Evolutionary conservation across 495 filamentous ascomycete species (phyloP).

Genomic region (Bacidia rubella): DNA sequence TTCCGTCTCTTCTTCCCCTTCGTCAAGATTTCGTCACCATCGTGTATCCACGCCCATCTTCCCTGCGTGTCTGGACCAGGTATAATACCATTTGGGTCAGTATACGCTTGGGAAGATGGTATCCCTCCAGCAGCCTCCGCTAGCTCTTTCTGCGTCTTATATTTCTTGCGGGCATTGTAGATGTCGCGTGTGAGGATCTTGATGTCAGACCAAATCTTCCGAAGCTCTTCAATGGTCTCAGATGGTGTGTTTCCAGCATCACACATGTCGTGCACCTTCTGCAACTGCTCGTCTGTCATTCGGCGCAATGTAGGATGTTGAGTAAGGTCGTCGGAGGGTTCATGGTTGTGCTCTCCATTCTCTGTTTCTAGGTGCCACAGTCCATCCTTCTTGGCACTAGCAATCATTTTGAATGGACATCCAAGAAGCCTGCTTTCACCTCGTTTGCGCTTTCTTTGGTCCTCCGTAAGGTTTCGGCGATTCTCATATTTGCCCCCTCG

Average conservation of each 20-base stretch:
- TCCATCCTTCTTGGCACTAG: conserved; percentile 12
- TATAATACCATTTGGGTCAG: conserved; percentile 18
- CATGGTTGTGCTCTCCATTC: conserved; percentile 16
- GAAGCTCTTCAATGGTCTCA: conserved; percentile 17
- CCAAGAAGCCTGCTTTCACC: conserved; percentile 19
- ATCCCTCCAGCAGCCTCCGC: conserved; percentile 4
- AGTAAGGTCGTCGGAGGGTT: conserved; percentile 17
- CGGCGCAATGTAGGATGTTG: conserved; percentile 17
- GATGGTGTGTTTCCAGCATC: conserved; percentile 19
- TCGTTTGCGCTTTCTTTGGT: conserved; percentile 20
- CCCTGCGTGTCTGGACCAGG: conserved; percentile 16
- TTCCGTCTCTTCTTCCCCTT: conserved; percentile 12
- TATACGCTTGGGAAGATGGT: conserved; percentile 5
- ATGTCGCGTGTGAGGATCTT: conserved; percentile 20
- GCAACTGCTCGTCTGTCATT: conserved; percentile 15
- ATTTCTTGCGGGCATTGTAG: conserved; percentile 22
- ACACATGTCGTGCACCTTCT: conserved; percentile 18
- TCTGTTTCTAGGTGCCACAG: conserved; percentile 18
- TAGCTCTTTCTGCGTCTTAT: conserved; percentile 16
- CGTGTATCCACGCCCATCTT: conserved; percentile 18
- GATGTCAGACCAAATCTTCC: conserved; percentile 16
- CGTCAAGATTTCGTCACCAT: conserved; percentile 16
- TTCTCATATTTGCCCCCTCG: conserved; percentile 19
- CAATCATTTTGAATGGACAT: conserved; percentile 19
- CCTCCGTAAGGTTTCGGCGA: conserved; percentile 17